Percentiles rank a stretch among this genome's conserved stretches.
Evolutionary conservation across 1,139 yeast species (phyloP).

Genomic region (Meyerozyma elateridarum): DNA sequence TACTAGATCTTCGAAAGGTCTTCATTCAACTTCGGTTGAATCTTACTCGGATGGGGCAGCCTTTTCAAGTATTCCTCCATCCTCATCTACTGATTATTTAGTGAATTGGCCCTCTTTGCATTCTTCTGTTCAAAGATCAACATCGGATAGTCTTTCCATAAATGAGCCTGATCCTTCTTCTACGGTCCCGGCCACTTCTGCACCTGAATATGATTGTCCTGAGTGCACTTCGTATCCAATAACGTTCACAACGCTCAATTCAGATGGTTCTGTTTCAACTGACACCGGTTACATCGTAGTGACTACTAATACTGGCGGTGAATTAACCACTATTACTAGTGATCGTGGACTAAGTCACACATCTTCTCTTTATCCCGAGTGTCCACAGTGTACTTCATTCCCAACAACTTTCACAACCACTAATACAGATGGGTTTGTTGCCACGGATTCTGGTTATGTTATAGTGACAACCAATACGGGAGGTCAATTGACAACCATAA

Average conservation of each 20-base stretch:
- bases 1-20: too few relatives aligned
- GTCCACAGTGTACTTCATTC: too few relatives aligned
- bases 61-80: too few relatives aligned
- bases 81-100: constrained; percentile 1
- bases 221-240: too few relatives aligned
- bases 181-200: constrained; percentile 1
- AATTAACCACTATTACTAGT: neutral
- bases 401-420: too few relatives aligned
- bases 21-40: too few relatives aligned
- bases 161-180: neutral
- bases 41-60: too few relatives aligned
- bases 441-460: constrained; percentile 2
- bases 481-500: neutral
- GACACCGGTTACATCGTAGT: too few relatives aligned
- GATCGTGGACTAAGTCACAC: neutral
- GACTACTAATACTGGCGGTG: neutral
- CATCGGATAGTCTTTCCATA: constrained; percentile 6
- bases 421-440: constrained; percentile 3
- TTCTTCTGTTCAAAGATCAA: constrained; percentile 4
- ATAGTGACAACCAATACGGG: constrained; percentile 1
- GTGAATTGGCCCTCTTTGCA: constrained; percentile 1
- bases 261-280: too few relatives aligned
- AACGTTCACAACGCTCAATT: too few relatives aligned
- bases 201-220: neutral
- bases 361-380: neutral